Evolutionary conservation across 2,329 filamentous ascomycete species (phyloP).

Genomic region (Sphaerulina vaccinii): DNA sequence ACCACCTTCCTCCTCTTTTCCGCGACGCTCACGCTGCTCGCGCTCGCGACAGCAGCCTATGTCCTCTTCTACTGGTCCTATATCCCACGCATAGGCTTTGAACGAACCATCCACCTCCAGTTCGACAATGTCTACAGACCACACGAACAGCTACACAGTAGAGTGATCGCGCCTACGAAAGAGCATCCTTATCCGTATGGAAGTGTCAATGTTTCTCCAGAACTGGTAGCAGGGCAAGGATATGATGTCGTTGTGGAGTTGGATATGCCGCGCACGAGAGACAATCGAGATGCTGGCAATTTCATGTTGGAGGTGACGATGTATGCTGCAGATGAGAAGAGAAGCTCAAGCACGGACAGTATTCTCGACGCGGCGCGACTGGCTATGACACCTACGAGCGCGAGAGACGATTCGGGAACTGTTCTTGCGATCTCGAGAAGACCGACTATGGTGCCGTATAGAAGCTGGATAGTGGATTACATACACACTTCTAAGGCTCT

Average conservation of each 20-base stretch:
- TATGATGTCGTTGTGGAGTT: constrained; percentile 82
- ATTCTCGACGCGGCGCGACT: constrained; percentile 20
- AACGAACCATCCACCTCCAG: constrained; percentile 63
- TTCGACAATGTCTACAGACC: constrained; percentile 52
- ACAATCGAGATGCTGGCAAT: constrained; percentile 77
- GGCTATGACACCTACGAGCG: constrained; percentile 18
- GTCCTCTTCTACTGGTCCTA: constrained; percentile 67
- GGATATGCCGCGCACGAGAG: constrained; percentile 71
- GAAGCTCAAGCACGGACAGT: background rate
- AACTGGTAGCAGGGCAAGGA: constrained; percentile 68
- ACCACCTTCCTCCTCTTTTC: constrained; percentile 55
- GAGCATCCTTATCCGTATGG: constrained; percentile 49
- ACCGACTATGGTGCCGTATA: constrained; percentile 76
- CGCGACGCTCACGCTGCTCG: constrained; percentile 56
- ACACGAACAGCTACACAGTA: constrained; percentile 9
- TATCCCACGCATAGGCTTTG: constrained; percentile 64
- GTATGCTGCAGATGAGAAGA: constrained; percentile 41
- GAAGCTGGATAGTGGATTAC: constrained; percentile 65
- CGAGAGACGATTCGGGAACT: constrained; percentile 25
- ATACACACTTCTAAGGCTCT: constrained; percentile 63
- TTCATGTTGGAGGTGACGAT: constrained; percentile 89
- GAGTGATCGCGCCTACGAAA: constrained; percentile 5
- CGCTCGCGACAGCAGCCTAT: constrained; percentile 61
- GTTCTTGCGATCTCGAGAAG: constrained; percentile 58
- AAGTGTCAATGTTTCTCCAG: constrained; percentile 48